These are phyloP conservation scores for Flaveria floridana DNA, from an alignment of 140 eudicot species.

Conservation along the genomic window DNA sequence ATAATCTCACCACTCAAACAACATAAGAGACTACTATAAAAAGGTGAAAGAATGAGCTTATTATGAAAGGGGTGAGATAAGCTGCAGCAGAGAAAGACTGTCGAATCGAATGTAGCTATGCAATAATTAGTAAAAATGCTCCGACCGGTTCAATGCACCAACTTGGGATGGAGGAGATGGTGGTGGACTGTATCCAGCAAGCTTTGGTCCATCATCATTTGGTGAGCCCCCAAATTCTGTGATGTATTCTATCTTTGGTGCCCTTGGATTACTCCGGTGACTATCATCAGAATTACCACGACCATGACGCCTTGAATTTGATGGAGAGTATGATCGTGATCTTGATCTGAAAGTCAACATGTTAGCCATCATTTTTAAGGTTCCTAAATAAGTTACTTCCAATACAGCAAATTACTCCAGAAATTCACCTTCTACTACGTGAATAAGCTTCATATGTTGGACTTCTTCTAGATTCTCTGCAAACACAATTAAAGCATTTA, in stretches of 20 bases:
- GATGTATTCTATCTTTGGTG: slow-evolving; percentile 87
- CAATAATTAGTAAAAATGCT: slow-evolving; percentile 86
- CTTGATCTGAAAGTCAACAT: slow-evolving; percentile 46
- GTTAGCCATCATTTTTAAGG: slow-evolving; percentile 13
- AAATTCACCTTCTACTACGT: slow-evolving; percentile 71
- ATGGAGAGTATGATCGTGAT: slow-evolving; percentile 85
- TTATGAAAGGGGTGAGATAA: slow-evolving; percentile 45
- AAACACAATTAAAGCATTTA: slow-evolving; percentile 20
- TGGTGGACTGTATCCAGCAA: slow-evolving; percentile 86
- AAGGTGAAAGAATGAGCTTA: slow-evolving; percentile 41
- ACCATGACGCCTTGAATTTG: slow-evolving; percentile 68
- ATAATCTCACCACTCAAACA: slow-evolving; percentile 14
- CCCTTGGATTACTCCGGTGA: slow-evolving; percentile 74
- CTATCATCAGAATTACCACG: slow-evolving; percentile 69
- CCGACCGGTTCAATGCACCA: slow-evolving; percentile 93
- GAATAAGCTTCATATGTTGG: slow-evolving; percentile 97
- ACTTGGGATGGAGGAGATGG: slow-evolving; percentile 80
- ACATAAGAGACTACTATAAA: slow-evolving; percentile 33
- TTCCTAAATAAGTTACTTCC: slow-evolving; percentile 5
- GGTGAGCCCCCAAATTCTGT: slow-evolving; percentile 90
- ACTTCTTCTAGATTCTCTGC: slow-evolving; percentile 92
- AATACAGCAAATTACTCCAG: not conserved
- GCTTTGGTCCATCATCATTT: slow-evolving; percentile 67
- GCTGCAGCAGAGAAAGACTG: slow-evolving; percentile 80
- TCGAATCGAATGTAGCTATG: slow-evolving; percentile 66